Evolutionary conservation across 1,284 basidiomycete genomes (phyloP).

Genomic region (Pholiota adiposa): DNA sequence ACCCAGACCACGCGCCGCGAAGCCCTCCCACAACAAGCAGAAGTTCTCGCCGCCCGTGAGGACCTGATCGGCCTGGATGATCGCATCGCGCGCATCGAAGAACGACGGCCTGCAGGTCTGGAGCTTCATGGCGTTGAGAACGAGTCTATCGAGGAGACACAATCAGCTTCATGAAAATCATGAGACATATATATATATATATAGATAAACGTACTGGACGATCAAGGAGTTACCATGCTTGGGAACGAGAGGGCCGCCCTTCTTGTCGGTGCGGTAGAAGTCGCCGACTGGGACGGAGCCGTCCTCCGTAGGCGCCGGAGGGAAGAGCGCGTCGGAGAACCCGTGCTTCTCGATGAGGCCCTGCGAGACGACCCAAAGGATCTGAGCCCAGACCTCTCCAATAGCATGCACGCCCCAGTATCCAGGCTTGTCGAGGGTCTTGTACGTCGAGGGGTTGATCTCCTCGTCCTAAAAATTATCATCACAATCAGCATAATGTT

Average conservation of each 20-base stretch:
- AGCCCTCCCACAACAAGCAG: conserved; percentile 90
- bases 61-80: conserved; percentile 90
- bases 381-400: conserved; percentile 95
- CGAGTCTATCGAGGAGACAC: conserved; percentile 49
- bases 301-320: conserved; percentile 66
- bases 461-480: conserved; percentile 54
- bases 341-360: conserved; percentile 82
- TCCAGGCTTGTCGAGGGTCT: conserved; percentile 92
- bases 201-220: conserved; percentile 61
- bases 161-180: not conserved
- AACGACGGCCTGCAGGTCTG: conserved; percentile 92
- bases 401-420: conserved; percentile 94
- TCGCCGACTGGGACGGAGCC: conserved; percentile 68
- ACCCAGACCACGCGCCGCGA: conserved; percentile 84
- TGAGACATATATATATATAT: conserved; percentile 3
- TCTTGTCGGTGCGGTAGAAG: conserved; percentile 71
- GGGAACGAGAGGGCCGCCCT: conserved; percentile 73
- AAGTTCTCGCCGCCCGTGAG: conserved; percentile 92
- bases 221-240: conserved; percentile 91
- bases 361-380: conserved; percentile 86
- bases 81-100: conserved; percentile 92
- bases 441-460: conserved; percentile 91
- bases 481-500: not conserved
- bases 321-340: conserved; percentile 80
- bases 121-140: conserved; percentile 92